phyloP scores from a whole-genome alignment of 768 basidiomycete species.

The Phaffia tasmanica region DNA sequence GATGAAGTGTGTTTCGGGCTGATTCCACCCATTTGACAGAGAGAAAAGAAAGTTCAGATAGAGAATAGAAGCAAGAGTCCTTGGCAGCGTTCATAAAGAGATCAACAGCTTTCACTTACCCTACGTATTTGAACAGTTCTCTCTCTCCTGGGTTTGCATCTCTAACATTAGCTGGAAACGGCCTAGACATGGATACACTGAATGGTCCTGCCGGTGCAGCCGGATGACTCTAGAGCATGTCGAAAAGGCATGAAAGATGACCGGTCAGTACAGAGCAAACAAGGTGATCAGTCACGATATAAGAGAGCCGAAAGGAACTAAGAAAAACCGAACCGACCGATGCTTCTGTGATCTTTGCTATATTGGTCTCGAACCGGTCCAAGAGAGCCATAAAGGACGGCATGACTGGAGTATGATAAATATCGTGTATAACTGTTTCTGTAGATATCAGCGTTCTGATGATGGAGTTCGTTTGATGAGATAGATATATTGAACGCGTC shows the following conservation, averaged over 20 bases:
- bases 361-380: slow-evolving; percentile 5
- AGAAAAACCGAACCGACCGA: slow-evolving; percentile 2
- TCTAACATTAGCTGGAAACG: slow-evolving; percentile 9
- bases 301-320: neutral
- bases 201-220: slow-evolving; percentile 14
- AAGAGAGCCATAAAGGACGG: slow-evolving; percentile 17
- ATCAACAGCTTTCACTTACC: neutral
- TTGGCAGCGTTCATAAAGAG: too few species aligned
- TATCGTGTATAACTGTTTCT: neutral
- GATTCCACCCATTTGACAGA: neutral
- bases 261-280: neutral
- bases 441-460: neutral
- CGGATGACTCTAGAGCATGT: neutral
- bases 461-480: slow-evolving; percentile 3
- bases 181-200: slow-evolving; percentile 8
- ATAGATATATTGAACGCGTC: neutral
- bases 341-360: slow-evolving; percentile 1
- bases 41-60: slow-evolving; percentile 1
- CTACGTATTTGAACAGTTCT: slow-evolving; percentile 24
- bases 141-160: slow-evolving; percentile 24
- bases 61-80: neutral
- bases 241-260: neutral
- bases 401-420: neutral
- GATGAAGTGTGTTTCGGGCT: slow-evolving; percentile 9
- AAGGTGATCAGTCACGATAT: neutral